Evolutionary conservation across 371 early-diverging fungal species (phyloP), one percentile per base, ranked within the genome.

Genomic region (Nematocida homosporus): DNA sequence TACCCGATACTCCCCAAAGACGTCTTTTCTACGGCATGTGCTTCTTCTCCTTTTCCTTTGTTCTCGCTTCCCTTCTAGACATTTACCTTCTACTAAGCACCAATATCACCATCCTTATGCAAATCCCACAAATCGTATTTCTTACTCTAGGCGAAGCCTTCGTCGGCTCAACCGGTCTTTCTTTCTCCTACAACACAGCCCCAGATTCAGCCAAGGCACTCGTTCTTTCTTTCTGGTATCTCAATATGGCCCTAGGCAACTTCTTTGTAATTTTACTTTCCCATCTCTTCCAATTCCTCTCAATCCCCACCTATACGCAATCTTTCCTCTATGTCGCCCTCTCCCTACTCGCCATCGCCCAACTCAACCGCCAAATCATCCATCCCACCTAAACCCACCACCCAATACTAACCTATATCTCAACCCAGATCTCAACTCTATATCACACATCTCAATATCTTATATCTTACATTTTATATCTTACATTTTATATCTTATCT

Each of bases 121-220:
- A 87, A 80, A 23, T 88, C 41, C 84, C 88, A 61, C 88, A 87
- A 54, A 88, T 87, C 82, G 80, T 88, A 78, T 1, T 88, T 56
- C 65, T 89, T 25, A 85, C 89, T 16, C 66, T 85, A 44, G 88
- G 87, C 44, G 90, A 89, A 79, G 81, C 86, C 50, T 51, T 89
- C 27, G 81, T 87, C 79, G 86, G 86, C 29, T 86, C 87, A 56
- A 86, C 87, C 23, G 89, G 89, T 54, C 81, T 88, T 65, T 86
- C 88, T 79, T 86, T 88, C 75, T 83, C 86, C 34, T 89, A 89
- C 66, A 57, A 77, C 18, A 61, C 78, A 34, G 64, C 82, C 2
- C 79, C 84, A 4, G 34, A 66, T 3, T 10, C 56, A 20, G 55
- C 76, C 41, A 82, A 82, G 65, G 66, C 78, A 2, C 29, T 84